phyloP scores from a whole-genome alignment of 768 basidiomycete genomes.

The Grammothele lineata region DNA sequence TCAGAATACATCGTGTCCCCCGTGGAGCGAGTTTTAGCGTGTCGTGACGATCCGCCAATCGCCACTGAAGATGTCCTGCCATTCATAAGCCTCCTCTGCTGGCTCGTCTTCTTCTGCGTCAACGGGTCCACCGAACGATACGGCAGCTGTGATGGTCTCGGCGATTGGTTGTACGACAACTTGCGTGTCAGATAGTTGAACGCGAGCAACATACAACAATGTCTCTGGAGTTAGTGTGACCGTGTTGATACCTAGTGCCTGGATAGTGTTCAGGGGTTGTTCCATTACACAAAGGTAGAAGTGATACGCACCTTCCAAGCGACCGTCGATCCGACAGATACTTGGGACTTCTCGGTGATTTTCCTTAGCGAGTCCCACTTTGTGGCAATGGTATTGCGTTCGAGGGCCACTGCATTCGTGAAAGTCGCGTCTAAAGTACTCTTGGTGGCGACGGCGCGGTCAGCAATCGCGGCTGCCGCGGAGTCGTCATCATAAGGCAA shows the following conservation, averaged over 20 bases:
- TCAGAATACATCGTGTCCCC: too few relatives aligned
- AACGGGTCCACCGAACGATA: slow-evolving; percentile 27
- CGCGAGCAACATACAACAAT: slow-evolving; percentile 42
- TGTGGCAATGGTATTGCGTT: slow-evolving; percentile 18
- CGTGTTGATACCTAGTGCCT: slow-evolving; percentile 60
- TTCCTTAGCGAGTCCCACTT: slow-evolving; percentile 23
- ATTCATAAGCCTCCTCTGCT: slow-evolving; percentile 21
- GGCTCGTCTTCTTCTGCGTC: slow-evolving; percentile 19
- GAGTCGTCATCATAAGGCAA: slow-evolving; percentile 35
- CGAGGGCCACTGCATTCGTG: slow-evolving; percentile 11
- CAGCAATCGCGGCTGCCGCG: slow-evolving; percentile 1
- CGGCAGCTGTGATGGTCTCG: slow-evolving; percentile 7
- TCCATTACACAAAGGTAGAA: neutral
- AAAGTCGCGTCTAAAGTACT: neutral
- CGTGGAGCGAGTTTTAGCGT: neutral
- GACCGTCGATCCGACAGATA: slow-evolving; percentile 22
- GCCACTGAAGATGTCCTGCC: slow-evolving; percentile 25
- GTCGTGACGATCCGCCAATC: slow-evolving; percentile 27
- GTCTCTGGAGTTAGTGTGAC: slow-evolving; percentile 57
- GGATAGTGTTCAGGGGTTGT: neutral
- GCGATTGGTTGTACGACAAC: slow-evolving; percentile 11
- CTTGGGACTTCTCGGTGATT: slow-evolving; percentile 13
- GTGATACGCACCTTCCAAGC: slow-evolving; percentile 30
- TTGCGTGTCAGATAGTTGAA: slow-evolving; percentile 27
- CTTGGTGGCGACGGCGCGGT: neutral